Conservation (phyloP, 176 grass and related monocot genomes). For the Hordeum marinum region DNA sequence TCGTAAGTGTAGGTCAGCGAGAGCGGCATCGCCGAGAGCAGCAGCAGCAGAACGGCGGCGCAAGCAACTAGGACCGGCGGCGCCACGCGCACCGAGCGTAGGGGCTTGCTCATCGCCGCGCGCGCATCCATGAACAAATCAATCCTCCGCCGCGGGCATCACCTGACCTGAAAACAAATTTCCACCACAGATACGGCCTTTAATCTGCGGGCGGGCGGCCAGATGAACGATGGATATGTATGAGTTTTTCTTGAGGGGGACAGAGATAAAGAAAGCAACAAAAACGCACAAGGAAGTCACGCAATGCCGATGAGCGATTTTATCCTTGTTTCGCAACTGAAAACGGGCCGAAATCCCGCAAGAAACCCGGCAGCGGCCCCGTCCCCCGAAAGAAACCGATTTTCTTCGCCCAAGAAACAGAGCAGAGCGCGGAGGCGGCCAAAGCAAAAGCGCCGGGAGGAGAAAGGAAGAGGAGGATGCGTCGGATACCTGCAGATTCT, state of each 20-base stretch:
- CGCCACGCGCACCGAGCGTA: background rate
- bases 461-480: background rate
- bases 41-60: slow-evolving; percentile 20
- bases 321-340: background rate
- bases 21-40: slow-evolving; percentile 35
- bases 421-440: background rate
- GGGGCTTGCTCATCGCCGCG: background rate
- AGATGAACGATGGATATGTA: slow-evolving; percentile 9
- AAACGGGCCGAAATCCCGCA: slow-evolving; percentile 19
- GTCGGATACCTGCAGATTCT: slow-evolving; percentile 26
- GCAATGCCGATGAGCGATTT: slow-evolving; percentile 31
- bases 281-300: slow-evolving; percentile 8
- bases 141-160: slow-evolving; percentile 16
- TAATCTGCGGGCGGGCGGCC: background rate
- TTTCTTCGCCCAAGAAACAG: background rate
- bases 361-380: background rate
- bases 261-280: background rate
- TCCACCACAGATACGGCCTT: background rate
- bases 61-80: background rate
- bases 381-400: background rate
- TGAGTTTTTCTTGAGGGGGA: background rate
- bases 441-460: background rate
- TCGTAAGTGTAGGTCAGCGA: slow-evolving; percentile 48
- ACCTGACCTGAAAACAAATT: background rate
- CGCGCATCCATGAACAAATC: slow-evolving; percentile 1